Evolutionary conservation across 768 basidiomycete species (phyloP), one percentile per base, ranked within the genome.

Genomic region (Suillus sp.): DNA sequence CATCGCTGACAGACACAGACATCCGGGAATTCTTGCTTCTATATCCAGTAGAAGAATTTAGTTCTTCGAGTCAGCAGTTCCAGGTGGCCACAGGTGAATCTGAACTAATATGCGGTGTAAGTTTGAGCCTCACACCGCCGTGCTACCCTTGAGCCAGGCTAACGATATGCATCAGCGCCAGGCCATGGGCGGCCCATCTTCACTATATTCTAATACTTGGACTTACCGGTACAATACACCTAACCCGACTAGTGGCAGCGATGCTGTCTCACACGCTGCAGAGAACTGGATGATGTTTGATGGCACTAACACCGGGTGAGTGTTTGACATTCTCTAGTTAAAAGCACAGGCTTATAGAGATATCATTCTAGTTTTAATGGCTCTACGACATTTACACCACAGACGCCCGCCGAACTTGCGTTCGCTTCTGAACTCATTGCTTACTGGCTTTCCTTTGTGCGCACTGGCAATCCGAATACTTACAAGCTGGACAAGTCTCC

Each of bases 241-340:
- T 5, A 82, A 84, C 60, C 83, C 83, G 9, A 82, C 82, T 0
- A 64, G 66, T 4, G 74, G 74, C 16, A 74, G 74, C 20, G 59
- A 70, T 1, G 74, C 58, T 10, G 82, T 84, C 1, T 71, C 59
- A 1, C 86, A 87, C 65, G 81, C 86, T 8, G 79, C 87, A 1
- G 87, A 86, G 69, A 87, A 88, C 67, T 87, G 84, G 83, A 87
- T 86, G 84, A 84, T 88, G 86, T 87, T 86, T 75, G 71, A 73
- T 25, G 87, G 88, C 1, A 81, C 78, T 1, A 83, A 83, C 62
- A 86, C 86, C 35, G 87, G 87, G 88, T 86, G 68, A 22, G 78
- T 67, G 11, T 30, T 27, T 35, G 38, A 22, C 25, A 20, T 18
- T 10, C 30, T 20, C 2, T 20, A 13, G 32, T 4, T 11, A 32